Evolutionary conservation across 2,329 filamentous ascomycete genomes (phyloP).

Genomic region (Parastagonospora nodorum): DNA sequence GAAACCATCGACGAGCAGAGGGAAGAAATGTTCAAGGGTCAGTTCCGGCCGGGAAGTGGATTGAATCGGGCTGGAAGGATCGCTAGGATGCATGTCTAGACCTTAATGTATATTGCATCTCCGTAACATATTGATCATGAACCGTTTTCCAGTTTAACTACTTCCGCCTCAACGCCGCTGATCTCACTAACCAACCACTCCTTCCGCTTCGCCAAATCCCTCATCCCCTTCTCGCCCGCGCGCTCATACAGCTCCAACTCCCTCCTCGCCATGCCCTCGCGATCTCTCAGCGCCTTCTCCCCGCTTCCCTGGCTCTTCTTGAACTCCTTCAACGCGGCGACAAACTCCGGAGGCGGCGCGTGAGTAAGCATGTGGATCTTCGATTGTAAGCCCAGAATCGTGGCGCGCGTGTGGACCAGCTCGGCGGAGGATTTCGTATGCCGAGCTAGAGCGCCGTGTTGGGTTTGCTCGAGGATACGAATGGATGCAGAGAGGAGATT

Average conservation of each 20-base stretch:
- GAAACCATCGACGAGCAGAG: conserved; percentile 33
- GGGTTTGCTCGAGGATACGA: conserved; percentile 52
- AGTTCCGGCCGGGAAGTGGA: conserved; percentile 29
- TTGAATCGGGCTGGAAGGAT: conserved; percentile 28
- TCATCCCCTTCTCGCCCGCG: conserved; percentile 43
- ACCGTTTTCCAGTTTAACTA: conserved; percentile 10
- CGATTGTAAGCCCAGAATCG: conserved; percentile 50
- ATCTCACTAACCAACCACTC: conserved; percentile 43
- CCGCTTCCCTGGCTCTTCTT: conserved; percentile 36
- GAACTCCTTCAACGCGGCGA: conserved; percentile 39
- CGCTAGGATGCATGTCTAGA: conserved; percentile 4
- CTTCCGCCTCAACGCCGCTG: conserved; percentile 36
- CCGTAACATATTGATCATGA: background rate
- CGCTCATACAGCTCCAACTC: conserved; percentile 44
- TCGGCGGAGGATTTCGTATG: conserved; percentile 50
- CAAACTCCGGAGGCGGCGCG: conserved; percentile 33
- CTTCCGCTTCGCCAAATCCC: conserved; percentile 49
- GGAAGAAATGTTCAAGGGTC: conserved; percentile 30
- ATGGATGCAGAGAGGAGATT: conserved; percentile 47
- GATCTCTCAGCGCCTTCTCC: conserved; percentile 33
- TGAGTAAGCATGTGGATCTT: conserved; percentile 34
- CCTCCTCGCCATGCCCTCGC: conserved; percentile 39
- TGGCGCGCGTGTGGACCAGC: conserved; percentile 49
- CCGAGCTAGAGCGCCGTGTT: conserved; percentile 52
- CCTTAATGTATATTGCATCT: background rate